These are phyloP conservation scores for Tuber microsphaerosporum DNA, from an alignment of 495 filamentous ascomycete species.

Conservation along the genomic window DNA sequence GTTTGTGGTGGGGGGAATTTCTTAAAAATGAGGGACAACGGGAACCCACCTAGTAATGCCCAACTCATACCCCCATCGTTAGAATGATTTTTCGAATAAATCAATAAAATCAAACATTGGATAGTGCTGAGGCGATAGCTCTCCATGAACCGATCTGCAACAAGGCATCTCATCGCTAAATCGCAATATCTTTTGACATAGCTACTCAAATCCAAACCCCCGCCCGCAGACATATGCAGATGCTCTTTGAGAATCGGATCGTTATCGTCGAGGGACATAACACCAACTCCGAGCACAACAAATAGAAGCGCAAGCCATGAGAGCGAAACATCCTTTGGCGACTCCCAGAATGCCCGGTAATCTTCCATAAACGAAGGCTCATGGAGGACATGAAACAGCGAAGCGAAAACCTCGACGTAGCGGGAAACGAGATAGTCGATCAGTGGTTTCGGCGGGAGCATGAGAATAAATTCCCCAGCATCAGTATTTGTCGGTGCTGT, in stretches of 20 bases:
- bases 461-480: conserved; percentile 3
- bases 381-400: conserved; percentile 1
- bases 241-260: not conserved
- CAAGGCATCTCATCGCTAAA: conserved; percentile 5
- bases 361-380: conserved; percentile 4
- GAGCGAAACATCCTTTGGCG: conserved; percentile 4
- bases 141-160: conserved; percentile 4
- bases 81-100: conserved; percentile 4
- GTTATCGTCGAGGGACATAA: conserved; percentile 1
- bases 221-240: conserved; percentile 1
- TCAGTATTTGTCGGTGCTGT: not conserved
- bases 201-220: conserved; percentile 2
- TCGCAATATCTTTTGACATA: conserved; percentile 4
- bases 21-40: not conserved
- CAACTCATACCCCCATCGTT: conserved; percentile 1
- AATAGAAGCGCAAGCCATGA: conserved; percentile 4
- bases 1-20: not conserved
- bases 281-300: not conserved
- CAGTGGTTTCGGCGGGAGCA: not conserved
- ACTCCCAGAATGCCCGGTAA: not conserved
- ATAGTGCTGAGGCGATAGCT: conserved; percentile 4
- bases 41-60: not conserved
- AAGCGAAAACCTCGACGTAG: not conserved
- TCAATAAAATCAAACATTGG: conserved; percentile 2
- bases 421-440: conserved; percentile 4